Conservation (phyloP, 768 basidiomycete species). For the Leucosporidium scottii region DNA sequence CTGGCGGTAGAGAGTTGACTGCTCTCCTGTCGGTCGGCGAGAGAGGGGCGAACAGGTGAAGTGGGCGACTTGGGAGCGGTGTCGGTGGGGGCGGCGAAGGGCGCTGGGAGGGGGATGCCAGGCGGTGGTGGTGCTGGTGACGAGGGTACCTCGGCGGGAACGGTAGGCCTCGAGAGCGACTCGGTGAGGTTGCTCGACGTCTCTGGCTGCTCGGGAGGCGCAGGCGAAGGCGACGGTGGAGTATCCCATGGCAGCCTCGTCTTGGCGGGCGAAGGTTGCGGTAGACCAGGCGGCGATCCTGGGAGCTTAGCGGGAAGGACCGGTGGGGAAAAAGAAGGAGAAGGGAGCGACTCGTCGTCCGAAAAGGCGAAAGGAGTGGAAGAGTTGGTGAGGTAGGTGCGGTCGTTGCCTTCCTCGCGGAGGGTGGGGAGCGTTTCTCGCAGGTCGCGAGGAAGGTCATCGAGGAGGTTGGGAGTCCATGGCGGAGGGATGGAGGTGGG, state of each 20-base stretch:
- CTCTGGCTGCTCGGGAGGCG: not conserved
- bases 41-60: no score
- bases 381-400: not conserved
- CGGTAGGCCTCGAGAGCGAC: no score
- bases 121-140: no score
- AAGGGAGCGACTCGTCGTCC: conserved; percentile 29
- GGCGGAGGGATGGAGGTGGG: not conserved
- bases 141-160: no score
- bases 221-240: conserved; percentile 4
- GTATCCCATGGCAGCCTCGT: no score
- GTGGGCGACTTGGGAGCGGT: not conserved
- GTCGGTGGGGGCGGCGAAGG: not conserved
- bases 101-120: no score
- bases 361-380: conserved; percentile 21
- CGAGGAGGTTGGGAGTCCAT: conserved; percentile 8
- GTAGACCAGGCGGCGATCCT: no score
- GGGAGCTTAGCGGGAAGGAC: not conserved
- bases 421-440: conserved; percentile 8
- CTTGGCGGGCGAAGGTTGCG: no score
- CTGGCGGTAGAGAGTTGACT: no score
- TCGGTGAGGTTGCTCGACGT: conserved; percentile 10
- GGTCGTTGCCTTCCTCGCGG: conserved; percentile 6
- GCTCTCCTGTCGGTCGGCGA: no score
- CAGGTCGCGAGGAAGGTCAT: conserved; percentile 3
- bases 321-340: conserved; percentile 25